Evolutionary conservation across 805 yeast genomes (phyloP), one percentile per base, ranked within the genome.

Genomic region (Dipodascus geniculatus): DNA sequence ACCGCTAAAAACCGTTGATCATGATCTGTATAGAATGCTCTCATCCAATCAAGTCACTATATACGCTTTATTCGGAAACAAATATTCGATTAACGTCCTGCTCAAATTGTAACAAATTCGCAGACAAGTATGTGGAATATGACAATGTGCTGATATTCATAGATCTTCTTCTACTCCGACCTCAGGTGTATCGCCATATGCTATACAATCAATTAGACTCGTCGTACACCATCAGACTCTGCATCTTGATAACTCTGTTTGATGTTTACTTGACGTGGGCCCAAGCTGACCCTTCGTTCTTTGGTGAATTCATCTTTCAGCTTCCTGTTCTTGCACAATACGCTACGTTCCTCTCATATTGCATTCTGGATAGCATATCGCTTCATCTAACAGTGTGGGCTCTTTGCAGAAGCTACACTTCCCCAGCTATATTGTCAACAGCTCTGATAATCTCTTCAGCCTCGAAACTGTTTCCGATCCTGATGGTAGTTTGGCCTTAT

Each of bases 401-500:
- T 6, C 51, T 53, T 14, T 61, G 63, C 60, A 56, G 71, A n/a
- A 61, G 61, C 3, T 73, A 72, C 68, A 66, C 67, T 51, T 64
- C 65, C 35, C 74, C 73, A 47, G 69, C 68, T 48, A 68, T 76
- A 16, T 66, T 90, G 17, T 75, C 88, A 0, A 75, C 82, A 8
- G 84, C 96, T 0, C 74, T 89, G 1, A 64, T 90, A 48, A 75
- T 89, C 3, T 82, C 97, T 0, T 81, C 87, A 48, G 80, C 87
- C 0, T 83, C 91, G 42, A 87, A 85, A 63, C 72, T 91, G 22
- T 83, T 91, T 57, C 99, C 99, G 0, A 84, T 93, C 19, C 74
- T 93, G 33, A 91, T 91, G 90, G 73, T 93, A 31, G 91, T 93
- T 35, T 93, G 99, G 99, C 93, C 96, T 0, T 93, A 93, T 63